phyloP scores from a whole-genome alignment of 2,329 filamentous ascomycete species.

The Lachnellula subtilissima region DNA sequence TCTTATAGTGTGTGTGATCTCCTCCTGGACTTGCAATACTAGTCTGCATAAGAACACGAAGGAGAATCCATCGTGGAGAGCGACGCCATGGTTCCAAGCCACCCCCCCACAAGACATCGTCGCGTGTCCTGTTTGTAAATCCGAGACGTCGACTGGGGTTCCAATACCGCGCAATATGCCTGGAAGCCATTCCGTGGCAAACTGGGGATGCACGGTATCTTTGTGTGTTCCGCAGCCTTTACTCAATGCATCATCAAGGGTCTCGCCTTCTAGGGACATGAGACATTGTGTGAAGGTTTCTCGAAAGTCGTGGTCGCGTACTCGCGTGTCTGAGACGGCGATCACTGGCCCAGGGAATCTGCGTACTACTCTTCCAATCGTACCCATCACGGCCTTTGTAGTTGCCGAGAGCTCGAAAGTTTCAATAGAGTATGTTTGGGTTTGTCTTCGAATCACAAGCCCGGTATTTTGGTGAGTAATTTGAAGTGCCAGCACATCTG shows the following conservation, averaged over 20 bases:
- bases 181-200: slow-evolving; percentile 48
- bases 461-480: slow-evolving; percentile 42
- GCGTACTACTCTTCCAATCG: slow-evolving; percentile 36
- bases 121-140: slow-evolving; percentile 48
- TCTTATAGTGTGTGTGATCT: slow-evolving; percentile 39
- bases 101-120: slow-evolving; percentile 45
- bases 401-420: slow-evolving; percentile 42
- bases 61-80: slow-evolving; percentile 49
- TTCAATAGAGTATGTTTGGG: slow-evolving; percentile 32
- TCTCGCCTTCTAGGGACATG: slow-evolving; percentile 15
- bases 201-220: slow-evolving; percentile 43
- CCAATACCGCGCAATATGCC: slow-evolving; percentile 39
- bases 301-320: slow-evolving; percentile 8
- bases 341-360: slow-evolving; percentile 39
- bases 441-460: slow-evolving; percentile 34
- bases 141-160: slow-evolving; percentile 12
- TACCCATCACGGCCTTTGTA: slow-evolving; percentile 33
- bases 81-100: slow-evolving; percentile 40
- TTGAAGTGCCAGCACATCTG: slow-evolving; percentile 36
- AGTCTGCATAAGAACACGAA: slow-evolving; percentile 46
- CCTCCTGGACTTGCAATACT: not conserved
- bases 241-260: slow-evolving; percentile 41
- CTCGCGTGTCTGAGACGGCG: slow-evolving; percentile 22
- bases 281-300: slow-evolving; percentile 16
- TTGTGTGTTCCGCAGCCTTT: slow-evolving; percentile 18